A percentile compares a stretch with the other conserved stretches of the same genome.
Evolutionary conservation across 2,329 filamentous ascomycete species (phyloP).

Genomic region (Gliomastix tumulicola): DNA sequence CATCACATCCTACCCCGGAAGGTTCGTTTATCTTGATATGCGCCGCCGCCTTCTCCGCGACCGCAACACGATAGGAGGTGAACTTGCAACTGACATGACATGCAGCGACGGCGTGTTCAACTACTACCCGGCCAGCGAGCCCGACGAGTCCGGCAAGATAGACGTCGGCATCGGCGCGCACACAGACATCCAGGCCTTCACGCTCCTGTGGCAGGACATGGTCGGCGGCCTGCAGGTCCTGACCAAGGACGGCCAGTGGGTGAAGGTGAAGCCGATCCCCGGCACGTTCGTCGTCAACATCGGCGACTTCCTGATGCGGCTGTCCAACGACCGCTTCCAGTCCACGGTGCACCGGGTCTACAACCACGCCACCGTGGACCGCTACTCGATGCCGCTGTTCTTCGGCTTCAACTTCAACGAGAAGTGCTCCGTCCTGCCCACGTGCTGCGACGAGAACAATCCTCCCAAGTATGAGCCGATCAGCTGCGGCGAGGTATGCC

Average conservation of each 20-base stretch:
- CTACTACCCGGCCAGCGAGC: slow-evolving; percentile 11
- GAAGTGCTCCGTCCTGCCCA: slow-evolving; percentile 40
- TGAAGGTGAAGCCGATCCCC: slow-evolving; percentile 12
- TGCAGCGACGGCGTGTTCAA: slow-evolving; percentile 14
- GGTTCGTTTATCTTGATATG: no score
- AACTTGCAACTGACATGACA: no score
- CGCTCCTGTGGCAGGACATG: slow-evolving; percentile 25
- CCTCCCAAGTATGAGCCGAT: slow-evolving; percentile 43
- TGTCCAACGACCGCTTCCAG: slow-evolving; percentile 13
- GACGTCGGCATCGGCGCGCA: slow-evolving; percentile 2
- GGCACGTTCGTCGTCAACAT: slow-evolving; percentile 17
- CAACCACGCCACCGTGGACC: slow-evolving; percentile 28
- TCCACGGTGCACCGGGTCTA: slow-evolving; percentile 16
- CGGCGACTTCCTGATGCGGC: slow-evolving; percentile 14
- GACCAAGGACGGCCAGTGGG: slow-evolving; percentile 11
- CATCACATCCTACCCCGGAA: slow-evolving; percentile 11
- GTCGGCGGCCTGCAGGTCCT: slow-evolving; percentile 18
- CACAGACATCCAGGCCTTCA: slow-evolving; percentile 19
- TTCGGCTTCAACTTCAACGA: slow-evolving; percentile 47
- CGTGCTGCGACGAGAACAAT: slow-evolving; percentile 35
- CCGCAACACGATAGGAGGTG: no score
- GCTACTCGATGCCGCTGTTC: slow-evolving; percentile 51
- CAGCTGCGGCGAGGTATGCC: slow-evolving; percentile 39
- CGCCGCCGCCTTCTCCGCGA: no score
- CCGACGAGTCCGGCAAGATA: neutral